phyloP scores from a whole-genome alignment of 2,329 filamentous ascomycete genomes.

The Pyricularia sp. region DNA sequence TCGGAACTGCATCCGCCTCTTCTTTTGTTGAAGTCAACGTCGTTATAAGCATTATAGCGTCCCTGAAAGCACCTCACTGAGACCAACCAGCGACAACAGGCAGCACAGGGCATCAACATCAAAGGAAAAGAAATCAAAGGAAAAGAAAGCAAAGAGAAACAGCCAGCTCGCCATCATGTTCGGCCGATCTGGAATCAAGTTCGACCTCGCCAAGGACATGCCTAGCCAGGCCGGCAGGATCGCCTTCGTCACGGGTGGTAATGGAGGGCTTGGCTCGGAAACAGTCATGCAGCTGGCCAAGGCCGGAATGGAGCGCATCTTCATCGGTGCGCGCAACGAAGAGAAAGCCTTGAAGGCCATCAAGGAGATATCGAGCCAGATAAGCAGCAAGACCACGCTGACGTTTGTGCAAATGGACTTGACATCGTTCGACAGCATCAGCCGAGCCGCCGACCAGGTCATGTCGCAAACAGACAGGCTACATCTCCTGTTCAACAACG shows the following conservation, averaged over 20 bases:
- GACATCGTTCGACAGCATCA: slow-evolving; percentile 16
- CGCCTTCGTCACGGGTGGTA: slow-evolving; percentile 39
- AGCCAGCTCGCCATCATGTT: not conserved
- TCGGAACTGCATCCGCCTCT: no score
- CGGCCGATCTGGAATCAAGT: slow-evolving; percentile 9
- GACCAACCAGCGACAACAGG: not conserved
- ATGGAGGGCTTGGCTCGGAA: slow-evolving; percentile 37
- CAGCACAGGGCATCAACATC: not conserved
- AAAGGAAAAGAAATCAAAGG: no score
- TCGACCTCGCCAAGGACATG: slow-evolving; percentile 25
- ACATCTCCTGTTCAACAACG: slow-evolving; percentile 37
- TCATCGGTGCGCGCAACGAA: slow-evolving; percentile 30
- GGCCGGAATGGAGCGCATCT: slow-evolving; percentile 23
- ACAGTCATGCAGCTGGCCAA: slow-evolving; percentile 30
- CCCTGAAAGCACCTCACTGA: no score
- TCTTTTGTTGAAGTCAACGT: no score
- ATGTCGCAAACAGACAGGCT: slow-evolving; percentile 20
- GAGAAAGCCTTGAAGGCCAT: slow-evolving; percentile 37
- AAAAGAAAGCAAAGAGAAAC: not conserved
- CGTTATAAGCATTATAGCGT: no score
- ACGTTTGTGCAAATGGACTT: not conserved
- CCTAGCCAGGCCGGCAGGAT: slow-evolving; percentile 28
- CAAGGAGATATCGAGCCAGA: slow-evolving; percentile 14
- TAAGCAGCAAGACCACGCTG: slow-evolving; percentile 7
- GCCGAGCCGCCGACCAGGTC: slow-evolving; percentile 28